A percentile compares a stretch with the other conserved stretches of the same genome.
Conservation (phyloP, 2,329 filamentous ascomycete species). For the Aspergillus unguis region DNA sequence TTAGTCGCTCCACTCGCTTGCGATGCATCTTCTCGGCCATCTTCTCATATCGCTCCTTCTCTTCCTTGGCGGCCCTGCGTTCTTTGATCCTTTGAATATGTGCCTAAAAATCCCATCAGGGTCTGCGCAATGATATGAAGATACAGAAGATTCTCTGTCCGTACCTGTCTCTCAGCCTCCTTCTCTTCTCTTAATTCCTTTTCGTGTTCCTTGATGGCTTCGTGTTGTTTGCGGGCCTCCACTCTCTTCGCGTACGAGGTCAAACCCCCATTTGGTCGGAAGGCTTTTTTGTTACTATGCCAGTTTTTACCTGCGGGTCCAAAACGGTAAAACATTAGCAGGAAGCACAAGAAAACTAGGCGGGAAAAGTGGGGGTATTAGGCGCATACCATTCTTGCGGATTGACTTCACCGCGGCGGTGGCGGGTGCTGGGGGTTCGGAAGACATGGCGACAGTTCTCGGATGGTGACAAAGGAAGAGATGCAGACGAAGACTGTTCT, state of each 20-base stretch:
- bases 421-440: constrained; percentile 33
- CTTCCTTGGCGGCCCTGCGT: constrained; percentile 81
- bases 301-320: constrained; percentile 78
- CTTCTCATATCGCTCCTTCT: constrained; percentile 87
- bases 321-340: constrained; percentile 19
- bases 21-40: constrained; percentile 97
- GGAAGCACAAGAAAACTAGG: constrained; percentile 11
- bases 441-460: constrained; percentile 44
- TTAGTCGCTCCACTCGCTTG: constrained; percentile 88
- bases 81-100: constrained; percentile 78
- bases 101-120: constrained; percentile 50
- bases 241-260: constrained; percentile 75
- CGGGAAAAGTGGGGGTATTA: constrained; percentile 15
- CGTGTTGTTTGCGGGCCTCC: constrained; percentile 65
- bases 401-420: constrained; percentile 55
- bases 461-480: not conserved
- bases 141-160: not conserved
- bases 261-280: constrained; percentile 75
- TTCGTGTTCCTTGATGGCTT: constrained; percentile 85
- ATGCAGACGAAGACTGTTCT: not conserved
- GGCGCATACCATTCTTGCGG: constrained; percentile 72
- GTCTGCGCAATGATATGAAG: not conserved
- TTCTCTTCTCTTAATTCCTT: constrained; percentile 96
- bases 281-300: constrained; percentile 78
- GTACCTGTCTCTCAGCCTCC: constrained; percentile 78